phyloP scores from a whole-genome alignment of 768 basidiomycete species.

The Cystofilobasidium ferigula region DNA sequence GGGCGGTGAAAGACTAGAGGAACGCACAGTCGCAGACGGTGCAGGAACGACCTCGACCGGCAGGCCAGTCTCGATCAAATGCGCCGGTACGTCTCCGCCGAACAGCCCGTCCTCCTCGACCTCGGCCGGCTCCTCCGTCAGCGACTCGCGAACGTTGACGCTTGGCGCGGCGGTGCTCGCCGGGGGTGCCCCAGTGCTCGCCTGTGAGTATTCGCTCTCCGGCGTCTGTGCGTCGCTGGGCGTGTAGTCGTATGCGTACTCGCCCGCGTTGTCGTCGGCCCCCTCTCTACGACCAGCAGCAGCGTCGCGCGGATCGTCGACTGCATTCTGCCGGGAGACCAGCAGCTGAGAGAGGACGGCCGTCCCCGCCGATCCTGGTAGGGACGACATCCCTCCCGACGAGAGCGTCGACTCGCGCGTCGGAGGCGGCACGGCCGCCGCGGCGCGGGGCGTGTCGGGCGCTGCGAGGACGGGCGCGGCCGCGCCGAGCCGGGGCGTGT shows the following conservation, averaged over 20 bases:
- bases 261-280: too few species aligned
- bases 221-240: neutral
- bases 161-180: neutral
- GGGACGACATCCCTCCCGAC: too few species aligned
- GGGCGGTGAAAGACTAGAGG: constrained; percentile 6
- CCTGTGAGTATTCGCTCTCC: neutral
- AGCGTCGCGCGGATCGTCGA: too few species aligned
- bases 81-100: constrained; percentile 51
- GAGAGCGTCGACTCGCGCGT: too few species aligned
- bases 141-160: neutral
- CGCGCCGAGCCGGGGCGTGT: too few species aligned
- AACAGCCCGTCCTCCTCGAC: constrained; percentile 54
- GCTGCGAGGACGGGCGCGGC: too few species aligned
- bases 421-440: too few species aligned
- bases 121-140: constrained; percentile 40
- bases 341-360: too few species aligned
- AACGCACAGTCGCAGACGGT: neutral
- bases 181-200: neutral
- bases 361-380: too few species aligned
- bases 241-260: neutral
- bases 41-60: neutral
- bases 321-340: too few species aligned
- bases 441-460: too few species aligned
- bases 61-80: constrained; percentile 1
- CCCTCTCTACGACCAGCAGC: too few species aligned